phyloP scores from a whole-genome alignment of 139 green algal genomes.

The Micromonas commoda region DNA sequence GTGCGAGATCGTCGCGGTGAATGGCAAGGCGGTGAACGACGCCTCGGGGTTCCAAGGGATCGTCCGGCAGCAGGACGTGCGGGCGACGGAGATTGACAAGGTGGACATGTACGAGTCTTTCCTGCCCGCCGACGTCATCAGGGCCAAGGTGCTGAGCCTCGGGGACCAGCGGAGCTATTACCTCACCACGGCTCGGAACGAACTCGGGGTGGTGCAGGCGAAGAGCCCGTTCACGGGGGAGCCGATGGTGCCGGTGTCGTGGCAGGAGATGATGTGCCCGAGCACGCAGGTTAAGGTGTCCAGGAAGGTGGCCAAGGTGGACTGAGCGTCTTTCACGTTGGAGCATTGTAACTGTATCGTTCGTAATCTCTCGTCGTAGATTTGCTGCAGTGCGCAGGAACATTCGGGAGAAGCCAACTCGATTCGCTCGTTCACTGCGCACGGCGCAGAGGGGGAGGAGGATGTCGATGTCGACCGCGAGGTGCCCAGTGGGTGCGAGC shows the following conservation, averaged over 20 bases:
- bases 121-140: slow-evolving; percentile 79
- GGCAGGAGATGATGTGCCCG: slow-evolving; percentile 76
- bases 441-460: too few species aligned
- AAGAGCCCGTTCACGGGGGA: slow-evolving; percentile 56
- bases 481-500: too few species aligned
- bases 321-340: background rate
- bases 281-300: slow-evolving; percentile 58
- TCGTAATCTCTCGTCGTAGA: too few species aligned
- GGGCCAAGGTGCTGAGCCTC: slow-evolving; percentile 62
- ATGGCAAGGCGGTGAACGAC: background rate
- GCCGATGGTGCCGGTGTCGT: slow-evolving; percentile 67
- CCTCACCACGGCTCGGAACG: slow-evolving; percentile 80
- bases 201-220: slow-evolving; percentile 84
- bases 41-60: background rate
- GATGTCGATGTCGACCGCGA: too few species aligned
- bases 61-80: slow-evolving; percentile 35
- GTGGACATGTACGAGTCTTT: slow-evolving; percentile 78
- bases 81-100: slow-evolving; percentile 78
- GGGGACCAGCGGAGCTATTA: slow-evolving; percentile 80
- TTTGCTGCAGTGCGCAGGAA: too few species aligned
- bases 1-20: background rate
- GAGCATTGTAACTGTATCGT: too few species aligned
- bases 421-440: too few species aligned
- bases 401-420: too few species aligned
- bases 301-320: slow-evolving; percentile 72